Conservation (phyloP, 345 rosid genomes). For the Linum tenue region DNA sequence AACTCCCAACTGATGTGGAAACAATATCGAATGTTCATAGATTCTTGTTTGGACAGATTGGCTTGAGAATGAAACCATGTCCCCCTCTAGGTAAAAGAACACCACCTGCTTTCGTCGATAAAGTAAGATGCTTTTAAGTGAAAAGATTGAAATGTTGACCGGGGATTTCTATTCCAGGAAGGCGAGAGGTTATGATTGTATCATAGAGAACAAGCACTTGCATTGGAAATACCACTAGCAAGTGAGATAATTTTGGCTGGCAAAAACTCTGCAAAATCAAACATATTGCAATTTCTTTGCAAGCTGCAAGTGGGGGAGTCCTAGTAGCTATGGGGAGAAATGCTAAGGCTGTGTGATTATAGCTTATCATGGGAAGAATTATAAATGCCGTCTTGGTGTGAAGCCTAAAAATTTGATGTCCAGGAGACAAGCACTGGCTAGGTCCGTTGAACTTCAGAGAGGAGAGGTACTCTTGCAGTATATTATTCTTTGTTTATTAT, state of each 20-base stretch:
- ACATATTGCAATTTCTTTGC: slow-evolving; percentile 68
- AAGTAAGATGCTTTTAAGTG: slow-evolving; percentile 1
- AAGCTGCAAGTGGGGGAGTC: slow-evolving; percentile 92
- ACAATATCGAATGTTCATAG: slow-evolving; percentile 75
- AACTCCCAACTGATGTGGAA: slow-evolving; percentile 73
- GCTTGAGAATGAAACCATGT: slow-evolving; percentile 83
- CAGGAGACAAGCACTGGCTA: slow-evolving; percentile 68
- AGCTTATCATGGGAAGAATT: slow-evolving; percentile 85
- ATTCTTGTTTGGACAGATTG: slow-evolving; percentile 68
- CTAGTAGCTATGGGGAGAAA: slow-evolving; percentile 72
- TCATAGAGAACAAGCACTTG: slow-evolving; percentile 82
- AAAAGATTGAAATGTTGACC: slow-evolving; percentile 1
- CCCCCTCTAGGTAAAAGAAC: slow-evolving; percentile 73
- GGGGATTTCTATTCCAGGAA: slow-evolving; percentile 38
- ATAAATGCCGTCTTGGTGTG: slow-evolving; percentile 39
- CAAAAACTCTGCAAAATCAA: slow-evolving; percentile 50
- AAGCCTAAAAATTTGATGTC: slow-evolving; percentile 68
- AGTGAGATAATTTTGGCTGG: slow-evolving; percentile 66
- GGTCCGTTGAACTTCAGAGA: slow-evolving; percentile 86
- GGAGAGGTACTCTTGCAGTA: slow-evolving; percentile 35
- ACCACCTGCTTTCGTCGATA: slow-evolving; percentile 12
- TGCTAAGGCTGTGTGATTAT: slow-evolving; percentile 63
- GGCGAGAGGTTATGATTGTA: slow-evolving; percentile 76
- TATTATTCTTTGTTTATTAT: not conserved
- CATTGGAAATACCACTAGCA: slow-evolving; percentile 88